Conservation (phyloP, 208 protist species). For the Kentomonas sorsogonicus region DNA sequence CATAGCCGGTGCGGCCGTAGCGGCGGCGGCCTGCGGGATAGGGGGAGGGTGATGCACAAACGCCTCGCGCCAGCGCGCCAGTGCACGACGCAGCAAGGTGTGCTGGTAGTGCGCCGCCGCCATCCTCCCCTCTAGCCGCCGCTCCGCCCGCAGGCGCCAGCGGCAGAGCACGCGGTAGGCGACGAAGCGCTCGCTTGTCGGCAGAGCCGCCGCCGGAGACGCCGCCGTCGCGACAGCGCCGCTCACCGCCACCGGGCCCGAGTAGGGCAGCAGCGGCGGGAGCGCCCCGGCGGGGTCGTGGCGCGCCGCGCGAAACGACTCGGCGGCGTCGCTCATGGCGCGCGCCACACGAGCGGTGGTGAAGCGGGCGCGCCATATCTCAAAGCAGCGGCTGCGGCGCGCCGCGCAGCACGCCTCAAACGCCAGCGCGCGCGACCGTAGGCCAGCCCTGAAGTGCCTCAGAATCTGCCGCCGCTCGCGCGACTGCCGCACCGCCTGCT, state of each 20-base stretch:
- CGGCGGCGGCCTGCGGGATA: too few relatives aligned
- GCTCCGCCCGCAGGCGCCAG: too few relatives aligned
- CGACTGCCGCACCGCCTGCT: constrained; percentile 8
- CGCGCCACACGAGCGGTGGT: too few relatives aligned
- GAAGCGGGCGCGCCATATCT: constrained; percentile 20
- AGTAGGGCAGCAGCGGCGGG: neutral
- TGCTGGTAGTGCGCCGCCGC: neutral
- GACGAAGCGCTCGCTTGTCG: neutral
- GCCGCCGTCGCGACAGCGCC: neutral
- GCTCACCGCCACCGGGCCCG: neutral
- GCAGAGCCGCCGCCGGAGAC: too few relatives aligned
- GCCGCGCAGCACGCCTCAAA: constrained; percentile 1
- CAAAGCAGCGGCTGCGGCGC: constrained; percentile 18
- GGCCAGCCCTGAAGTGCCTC: constrained; percentile 7
- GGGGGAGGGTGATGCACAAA: constrained; percentile 12
- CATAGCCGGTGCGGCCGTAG: too few relatives aligned
- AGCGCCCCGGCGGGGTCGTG: neutral
- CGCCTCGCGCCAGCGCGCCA: neutral
- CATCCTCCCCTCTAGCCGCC: neutral
- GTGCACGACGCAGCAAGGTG: constrained; percentile 5
- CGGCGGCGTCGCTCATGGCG: constrained; percentile 11
- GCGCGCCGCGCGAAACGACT: constrained; percentile 14
- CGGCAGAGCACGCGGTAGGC: too few relatives aligned
- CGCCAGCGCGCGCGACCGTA: constrained; percentile 17
- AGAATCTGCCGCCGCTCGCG: neutral